Base-by-base conservation (phyloP, 768 basidiomycete genomes). In the Paxillus rubicundulus region DNA sequence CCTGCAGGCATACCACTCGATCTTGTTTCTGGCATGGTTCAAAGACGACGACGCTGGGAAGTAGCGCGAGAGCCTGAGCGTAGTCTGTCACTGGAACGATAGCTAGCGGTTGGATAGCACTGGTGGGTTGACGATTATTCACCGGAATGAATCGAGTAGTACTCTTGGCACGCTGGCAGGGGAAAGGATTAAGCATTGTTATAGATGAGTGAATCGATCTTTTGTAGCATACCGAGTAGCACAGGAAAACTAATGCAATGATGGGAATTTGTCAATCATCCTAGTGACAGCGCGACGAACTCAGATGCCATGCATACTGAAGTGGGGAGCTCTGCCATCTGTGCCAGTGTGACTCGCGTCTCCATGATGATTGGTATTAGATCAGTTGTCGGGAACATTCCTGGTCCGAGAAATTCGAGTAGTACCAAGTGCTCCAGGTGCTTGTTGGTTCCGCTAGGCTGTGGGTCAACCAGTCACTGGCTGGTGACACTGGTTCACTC, bases 11-110 rank as follows among this genome's bases (percentile, higher is more conserved):
- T 5, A 21, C 55, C 30, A 27, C 33, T 47, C 9, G 28, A 34
- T 21, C 42, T 51, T 12, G 21, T 14, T 40, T 57, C 51, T 18
- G 58, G 50, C 66, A 68, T 70, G 32, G n/a, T 43, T 30, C 44
- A 16, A 7, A 17, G 32, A 42, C 7, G 10, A 4, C 9, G 40
- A 43, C 16, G 28, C 6, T 34, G 24, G 24, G 24, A 47, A 16
- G 20, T n/a, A 37, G 8, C n/a, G 45, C 27, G 32, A 9, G 28
- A 14, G 24, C 24, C 24, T 24, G 24, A 34, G 10, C 14, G 12
- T 21, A 16, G 12, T 21, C 24, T 4, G 24, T 24, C 24, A 24
- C 24, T 24, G 24, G 24, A 1, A 24, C 24, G 24, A 24, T 7
- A 20, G 32, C 14, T 24, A 9, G 9, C 18, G 12, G 24, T 34